Evolutionary conservation across 2,329 filamentous ascomycete species (phyloP), one percentile per base, ranked within the genome.

Genomic region (Xylariaceae sp.): DNA sequence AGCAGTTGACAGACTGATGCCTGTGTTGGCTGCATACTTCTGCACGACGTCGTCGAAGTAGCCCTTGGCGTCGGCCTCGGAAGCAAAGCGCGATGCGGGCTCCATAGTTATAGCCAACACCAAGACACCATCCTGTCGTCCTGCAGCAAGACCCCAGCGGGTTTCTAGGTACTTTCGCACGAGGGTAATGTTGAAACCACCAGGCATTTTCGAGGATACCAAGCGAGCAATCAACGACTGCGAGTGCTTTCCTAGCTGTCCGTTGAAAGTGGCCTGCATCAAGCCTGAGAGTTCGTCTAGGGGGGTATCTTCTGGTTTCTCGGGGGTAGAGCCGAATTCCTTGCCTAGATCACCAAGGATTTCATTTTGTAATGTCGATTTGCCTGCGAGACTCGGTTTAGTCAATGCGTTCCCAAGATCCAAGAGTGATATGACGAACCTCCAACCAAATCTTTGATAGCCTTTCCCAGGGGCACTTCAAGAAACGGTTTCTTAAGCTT

Each of bases 251-350:
- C 94, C 94, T 62, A 99, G 86, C 78, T 96, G 93, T 68, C 94
- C 94, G 77, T 97, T 94, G 79, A 99, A 99, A n/a, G 93, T 97
- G 51, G 90, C 88, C 78, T 99, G 94, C 89, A 99, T 96, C 7
- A 94, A 82, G 57, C 90, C 91, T 80, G 92, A 90, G 61, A 99
- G 83, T 77, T 99, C 94, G 74, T 99, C 94, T 51, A 99, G 82
- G 63, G 94, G 94, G 50, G 89, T 95, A 75, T 99, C 94, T 83
- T 99, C 94, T 55, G 94, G 93, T 80, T 97, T 97, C 75, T 99
- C 94, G 58, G 94, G 94, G 13, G 94, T 97, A 10, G 92, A 96
- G 61, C 94, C 94, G 70, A 99, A 99, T 77, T 99, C 94, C 76
- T 97, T 99, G 73, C 93, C 93, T 65, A 99, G 79, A 73, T 99